phyloP scores from a whole-genome alignment of 805 yeast genomes.

The Sugiyamaella americana region DNA sequence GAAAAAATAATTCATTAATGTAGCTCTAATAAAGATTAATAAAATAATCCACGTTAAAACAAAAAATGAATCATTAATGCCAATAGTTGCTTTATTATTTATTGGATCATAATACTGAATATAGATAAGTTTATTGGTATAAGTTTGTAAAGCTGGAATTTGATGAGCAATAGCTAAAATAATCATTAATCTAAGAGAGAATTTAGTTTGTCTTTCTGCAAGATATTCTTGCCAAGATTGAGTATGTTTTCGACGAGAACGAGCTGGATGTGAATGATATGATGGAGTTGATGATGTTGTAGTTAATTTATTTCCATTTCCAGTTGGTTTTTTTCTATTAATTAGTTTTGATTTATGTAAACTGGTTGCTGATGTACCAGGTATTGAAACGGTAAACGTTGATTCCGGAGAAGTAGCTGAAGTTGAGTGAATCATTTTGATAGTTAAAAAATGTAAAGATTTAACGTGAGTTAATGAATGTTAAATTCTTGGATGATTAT shows the following conservation, averaged over 20 bases:
- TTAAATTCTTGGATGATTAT: too few species aligned
- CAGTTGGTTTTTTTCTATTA: neutral
- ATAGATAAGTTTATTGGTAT: slow-evolving; percentile 35
- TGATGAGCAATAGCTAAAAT: slow-evolving; percentile 24
- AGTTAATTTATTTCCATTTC: too few species aligned
- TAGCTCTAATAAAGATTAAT: slow-evolving; percentile 52
- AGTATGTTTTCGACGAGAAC: too few species aligned
- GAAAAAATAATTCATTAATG: slow-evolving; percentile 52
- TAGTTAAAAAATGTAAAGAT: too few species aligned
- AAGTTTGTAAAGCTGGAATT: slow-evolving; percentile 27
- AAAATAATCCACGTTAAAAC: slow-evolving; percentile 50
- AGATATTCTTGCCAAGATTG: slow-evolving; percentile 17
- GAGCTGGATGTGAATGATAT: neutral
- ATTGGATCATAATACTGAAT: slow-evolving; percentile 36
- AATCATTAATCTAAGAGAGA: slow-evolving; percentile 24
- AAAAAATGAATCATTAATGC: slow-evolving; percentile 26
- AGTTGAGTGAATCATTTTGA: neutral
- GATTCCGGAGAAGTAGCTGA: slow-evolving; percentile 1
- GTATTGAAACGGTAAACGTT: slow-evolving; percentile 5
- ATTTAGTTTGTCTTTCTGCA: slow-evolving; percentile 24
- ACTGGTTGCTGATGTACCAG: neutral
- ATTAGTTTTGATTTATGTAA: neutral
- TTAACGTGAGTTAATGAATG: too few species aligned
- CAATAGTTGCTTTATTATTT: slow-evolving; percentile 18
- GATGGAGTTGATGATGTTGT: neutral